Conservation (phyloP, 208 protist species). For the Trypanosoma boissoni region DNA sequence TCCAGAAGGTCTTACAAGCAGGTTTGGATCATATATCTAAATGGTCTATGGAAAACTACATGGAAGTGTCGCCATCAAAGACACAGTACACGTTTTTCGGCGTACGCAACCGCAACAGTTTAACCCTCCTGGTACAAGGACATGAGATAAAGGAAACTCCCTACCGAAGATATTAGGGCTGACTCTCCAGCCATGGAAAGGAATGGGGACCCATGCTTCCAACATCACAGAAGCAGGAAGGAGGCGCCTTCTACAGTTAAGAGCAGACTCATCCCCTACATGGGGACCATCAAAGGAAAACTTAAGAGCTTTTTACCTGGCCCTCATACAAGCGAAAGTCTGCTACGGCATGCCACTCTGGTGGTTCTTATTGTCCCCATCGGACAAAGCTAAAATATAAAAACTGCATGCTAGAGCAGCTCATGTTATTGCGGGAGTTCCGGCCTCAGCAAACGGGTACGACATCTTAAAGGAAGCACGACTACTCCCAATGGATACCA, state of each 20-base stretch:
- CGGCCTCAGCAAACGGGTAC: neutral
- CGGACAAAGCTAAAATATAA: neutral
- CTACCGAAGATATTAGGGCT: conserved; percentile 11
- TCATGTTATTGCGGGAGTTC: conserved; percentile 1
- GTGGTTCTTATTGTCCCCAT: conserved; percentile 3
- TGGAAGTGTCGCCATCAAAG: conserved; percentile 20
- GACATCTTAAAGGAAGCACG: neutral
- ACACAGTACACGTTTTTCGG: conserved; percentile 21
- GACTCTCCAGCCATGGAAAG: conserved; percentile 11
- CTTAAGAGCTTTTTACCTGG: conserved; percentile 5
- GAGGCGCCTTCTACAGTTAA: conserved; percentile 3
- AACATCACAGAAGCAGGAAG: neutral
- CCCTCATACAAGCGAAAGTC: conserved; percentile 5
- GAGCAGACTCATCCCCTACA: neutral
- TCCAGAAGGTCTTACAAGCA: conserved; percentile 11
- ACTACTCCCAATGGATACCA: neutral
- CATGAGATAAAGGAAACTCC: conserved; percentile 4
- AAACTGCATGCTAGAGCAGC: neutral
- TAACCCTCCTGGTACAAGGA: neutral
- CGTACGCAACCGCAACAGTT: neutral
- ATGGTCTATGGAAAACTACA: conserved; percentile 13
- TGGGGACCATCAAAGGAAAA: conserved; percentile 12
- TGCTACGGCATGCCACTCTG: conserved; percentile 1
- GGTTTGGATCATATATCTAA: conserved; percentile 9
- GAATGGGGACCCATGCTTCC: neutral